phyloP scores from a whole-genome alignment of 2,329 filamentous ascomycete species.

The Lasiodiplodia gonubiensis region DNA sequence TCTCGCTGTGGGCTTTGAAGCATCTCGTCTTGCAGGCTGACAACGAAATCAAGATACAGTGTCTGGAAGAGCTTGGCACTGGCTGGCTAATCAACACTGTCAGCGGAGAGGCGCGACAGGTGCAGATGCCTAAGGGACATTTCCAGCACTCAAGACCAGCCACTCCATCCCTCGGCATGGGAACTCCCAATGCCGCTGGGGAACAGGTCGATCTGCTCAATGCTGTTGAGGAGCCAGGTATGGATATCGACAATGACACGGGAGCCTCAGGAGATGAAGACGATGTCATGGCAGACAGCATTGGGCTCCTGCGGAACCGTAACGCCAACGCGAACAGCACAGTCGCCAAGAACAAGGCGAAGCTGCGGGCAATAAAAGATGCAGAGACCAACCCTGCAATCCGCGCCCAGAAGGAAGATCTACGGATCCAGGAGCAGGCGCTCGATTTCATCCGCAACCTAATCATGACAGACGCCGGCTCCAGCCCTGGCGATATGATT shows the following conservation, averaged over 20 bases:
- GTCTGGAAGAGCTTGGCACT: conserved; percentile 76
- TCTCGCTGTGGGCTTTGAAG: conserved; percentile 92
- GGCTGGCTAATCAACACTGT: conserved; percentile 84
- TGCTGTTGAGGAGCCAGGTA: conserved; percentile 51
- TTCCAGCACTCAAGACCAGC: conserved; percentile 32
- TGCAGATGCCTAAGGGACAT: conserved; percentile 43
- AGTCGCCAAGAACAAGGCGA: conserved; percentile 44
- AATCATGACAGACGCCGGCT: conserved; percentile 67
- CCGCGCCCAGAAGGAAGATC: conserved; percentile 75
- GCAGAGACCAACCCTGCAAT: conserved; percentile 71
- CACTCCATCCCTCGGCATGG: conserved; percentile 53
- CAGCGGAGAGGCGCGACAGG: conserved; percentile 48
- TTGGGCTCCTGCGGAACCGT: conserved; percentile 36
- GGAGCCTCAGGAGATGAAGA: conserved; percentile 42
- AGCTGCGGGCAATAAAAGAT: conserved; percentile 59
- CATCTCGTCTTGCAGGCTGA: conserved; percentile 79
- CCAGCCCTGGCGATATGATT: conserved; percentile 68
- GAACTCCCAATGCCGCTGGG: conserved; percentile 64
- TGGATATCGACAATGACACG: conserved; percentile 49
- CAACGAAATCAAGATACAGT: conserved; percentile 75
- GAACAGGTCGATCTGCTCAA: conserved; percentile 67
- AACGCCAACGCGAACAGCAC: conserved; percentile 43
- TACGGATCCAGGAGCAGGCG: conserved; percentile 88
- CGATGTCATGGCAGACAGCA: conserved; percentile 54
- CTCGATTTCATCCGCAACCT: conserved; percentile 90